These are phyloP conservation scores for Rhododendron vialii DNA, from an alignment of 148 eudicot genomes.

Conservation along the genomic window DNA sequence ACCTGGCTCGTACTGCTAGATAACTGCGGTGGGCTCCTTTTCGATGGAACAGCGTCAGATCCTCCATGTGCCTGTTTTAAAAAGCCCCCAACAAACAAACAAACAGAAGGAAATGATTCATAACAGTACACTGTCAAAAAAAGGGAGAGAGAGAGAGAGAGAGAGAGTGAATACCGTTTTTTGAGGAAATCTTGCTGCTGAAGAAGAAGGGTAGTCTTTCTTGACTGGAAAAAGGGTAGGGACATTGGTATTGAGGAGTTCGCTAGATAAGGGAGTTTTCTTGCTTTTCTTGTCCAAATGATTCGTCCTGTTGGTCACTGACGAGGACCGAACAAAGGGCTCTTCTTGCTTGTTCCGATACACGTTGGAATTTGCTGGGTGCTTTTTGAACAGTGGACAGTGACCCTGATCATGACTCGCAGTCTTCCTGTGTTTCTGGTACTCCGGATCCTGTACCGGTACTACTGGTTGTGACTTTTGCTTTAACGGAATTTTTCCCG, in stretches of 20 bases:
- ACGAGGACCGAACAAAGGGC: constrained; percentile 34
- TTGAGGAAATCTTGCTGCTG: constrained; percentile 33
- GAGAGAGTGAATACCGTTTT: constrained; percentile 42
- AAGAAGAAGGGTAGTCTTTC: constrained; percentile 35
- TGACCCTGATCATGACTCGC: constrained; percentile 7
- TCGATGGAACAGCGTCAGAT: constrained; percentile 40
- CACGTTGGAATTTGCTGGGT: constrained; percentile 15
- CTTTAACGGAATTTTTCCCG: not conserved
- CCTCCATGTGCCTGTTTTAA: constrained; percentile 16
- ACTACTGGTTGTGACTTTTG: not conserved
- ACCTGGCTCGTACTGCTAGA: constrained; percentile 39
- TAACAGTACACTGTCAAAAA: not conserved
- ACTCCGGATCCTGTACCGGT: not conserved
- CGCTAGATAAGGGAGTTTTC: constrained; percentile 46
- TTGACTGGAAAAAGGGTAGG: constrained; percentile 50
- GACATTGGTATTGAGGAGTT: constrained; percentile 36
- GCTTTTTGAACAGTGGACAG: constrained; percentile 1
- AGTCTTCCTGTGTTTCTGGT: constrained; percentile 11
- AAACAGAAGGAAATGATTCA: not conserved
- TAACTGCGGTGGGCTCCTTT: constrained; percentile 26
- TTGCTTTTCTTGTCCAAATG: constrained; percentile 41
- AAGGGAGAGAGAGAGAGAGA: not conserved
- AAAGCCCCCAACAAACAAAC: not conserved
- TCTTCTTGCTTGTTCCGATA: constrained; percentile 61
- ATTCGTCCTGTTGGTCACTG: constrained; percentile 15